Evolutionary conservation across 129 eudicot species (phyloP).

Genomic region (Artemisia argyi): DNA sequence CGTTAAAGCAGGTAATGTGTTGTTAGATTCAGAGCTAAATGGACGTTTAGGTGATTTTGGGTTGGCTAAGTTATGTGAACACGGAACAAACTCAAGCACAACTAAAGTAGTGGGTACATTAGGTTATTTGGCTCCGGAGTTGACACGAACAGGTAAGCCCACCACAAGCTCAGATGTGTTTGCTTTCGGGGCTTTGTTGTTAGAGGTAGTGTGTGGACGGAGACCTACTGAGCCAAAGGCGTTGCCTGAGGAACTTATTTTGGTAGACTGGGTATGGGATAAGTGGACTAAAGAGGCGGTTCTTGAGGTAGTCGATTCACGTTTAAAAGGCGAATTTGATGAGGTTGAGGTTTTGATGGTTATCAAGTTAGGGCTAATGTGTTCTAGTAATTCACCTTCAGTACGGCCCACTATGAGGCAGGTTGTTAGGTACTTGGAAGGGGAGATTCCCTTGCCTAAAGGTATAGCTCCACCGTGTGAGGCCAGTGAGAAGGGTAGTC

Average conservation of each 20-base stretch:
- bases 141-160: constrained; percentile 81
- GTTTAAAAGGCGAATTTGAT: constrained; percentile 52
- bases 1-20: constrained; percentile 78
- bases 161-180: constrained; percentile 78
- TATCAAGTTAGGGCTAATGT: constrained; percentile 68
- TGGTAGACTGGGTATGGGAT: constrained; percentile 89
- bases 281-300: constrained; percentile 55
- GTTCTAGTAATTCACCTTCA: constrained; percentile 51
- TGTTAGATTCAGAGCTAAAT: constrained; percentile 65
- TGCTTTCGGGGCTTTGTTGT: constrained; percentile 85
- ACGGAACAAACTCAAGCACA: constrained; percentile 66
- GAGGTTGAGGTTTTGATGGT: constrained; percentile 51
- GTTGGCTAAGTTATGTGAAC: constrained; percentile 74
- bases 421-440: constrained; percentile 70
- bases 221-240: constrained; percentile 76
- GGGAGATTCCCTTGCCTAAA: constrained; percentile 58
- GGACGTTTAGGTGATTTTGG: constrained; percentile 85
- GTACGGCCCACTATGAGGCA: constrained; percentile 70
- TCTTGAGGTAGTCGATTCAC: constrained; percentile 60
- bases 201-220: constrained; percentile 83
- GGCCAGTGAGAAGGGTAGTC: constrained; percentile 38
- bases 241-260: constrained; percentile 65
- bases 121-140: constrained; percentile 91
- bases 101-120: constrained; percentile 86
- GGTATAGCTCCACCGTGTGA: constrained; percentile 36